Percentiles rank a stretch among this genome's conserved stretches.
Conservation (phyloP, 2,329 filamentous ascomycete species). For the Apiospora rasikravindrae region DNA sequence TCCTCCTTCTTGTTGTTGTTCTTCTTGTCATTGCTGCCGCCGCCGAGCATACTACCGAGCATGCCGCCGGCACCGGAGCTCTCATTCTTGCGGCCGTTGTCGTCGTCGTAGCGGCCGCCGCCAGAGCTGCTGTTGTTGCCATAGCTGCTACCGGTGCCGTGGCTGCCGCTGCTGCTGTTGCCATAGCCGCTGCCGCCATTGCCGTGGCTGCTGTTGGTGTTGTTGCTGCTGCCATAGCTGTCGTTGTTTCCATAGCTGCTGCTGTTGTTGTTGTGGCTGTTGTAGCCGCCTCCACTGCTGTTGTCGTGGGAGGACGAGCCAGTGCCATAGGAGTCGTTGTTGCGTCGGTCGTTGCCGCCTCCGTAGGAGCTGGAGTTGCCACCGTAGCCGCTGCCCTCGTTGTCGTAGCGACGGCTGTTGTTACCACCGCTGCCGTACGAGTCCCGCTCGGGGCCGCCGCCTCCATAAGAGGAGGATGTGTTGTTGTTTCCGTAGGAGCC, state of each 20-base stretch:
- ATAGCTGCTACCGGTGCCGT: background rate
- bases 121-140: background rate
- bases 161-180: background rate
- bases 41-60: constrained; percentile 6
- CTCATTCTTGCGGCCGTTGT: constrained; percentile 4
- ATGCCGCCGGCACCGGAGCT: background rate
- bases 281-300: background rate
- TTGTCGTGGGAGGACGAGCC: constrained; percentile 5
- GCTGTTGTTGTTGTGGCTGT: background rate
- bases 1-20: background rate
- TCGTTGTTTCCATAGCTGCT: constrained; percentile 6
- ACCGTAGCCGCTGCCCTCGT: background rate
- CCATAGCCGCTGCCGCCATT: background rate
- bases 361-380: background rate
- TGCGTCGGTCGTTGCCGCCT: background rate
- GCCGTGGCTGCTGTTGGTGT: background rate
- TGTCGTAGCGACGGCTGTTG: background rate
- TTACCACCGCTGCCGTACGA: constrained; percentile 12
- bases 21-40: background rate
- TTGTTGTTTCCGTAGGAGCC: constrained; percentile 17
- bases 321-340: constrained; percentile 15
- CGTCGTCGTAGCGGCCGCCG: background rate
- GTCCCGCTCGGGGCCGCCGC: background rate
- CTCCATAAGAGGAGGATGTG: constrained; percentile 10
- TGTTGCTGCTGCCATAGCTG: background rate